Evolutionary conservation across 352 stramenopile species (phyloP), one percentile per base, ranked within the genome.

Genomic region (Phytophthora tentaculata): DNA sequence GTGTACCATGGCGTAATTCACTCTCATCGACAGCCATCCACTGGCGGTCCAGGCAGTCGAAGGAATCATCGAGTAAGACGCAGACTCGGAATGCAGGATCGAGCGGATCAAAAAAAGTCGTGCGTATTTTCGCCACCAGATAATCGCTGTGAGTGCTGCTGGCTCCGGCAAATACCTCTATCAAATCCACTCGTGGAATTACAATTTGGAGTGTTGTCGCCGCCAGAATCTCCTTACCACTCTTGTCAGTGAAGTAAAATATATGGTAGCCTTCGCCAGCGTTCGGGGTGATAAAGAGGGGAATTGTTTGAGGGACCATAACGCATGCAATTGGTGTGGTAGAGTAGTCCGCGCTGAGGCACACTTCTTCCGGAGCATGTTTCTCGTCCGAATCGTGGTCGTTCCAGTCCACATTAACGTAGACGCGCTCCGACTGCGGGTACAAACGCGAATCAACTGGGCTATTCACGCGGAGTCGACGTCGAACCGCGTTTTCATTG

Each of bases 361-460:
- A 89, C 22, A 87, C 28, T 22, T 83, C 61, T 26, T 74, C 59
- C 22, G 53, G 49, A 24, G 26, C 1, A 35, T 58, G 41, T 19
- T 75, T 43, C 8, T 66, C 48, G 6, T 66, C 19, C 5, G 16
- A 41, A 16, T 57, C 29, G 13, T 54, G 8, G 22, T 70, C 52
- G n/a, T n/a, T n/a, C 64, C 73, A 80, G 17, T 71, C 57, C 56
- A 81, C 24, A 52, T 90, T 71, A 5, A 90, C 54, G 41, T 88
- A 81, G 1, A 91, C 29, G 0, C 80, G 73, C 28, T 87, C 67
- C 1, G 72, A 76, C 1, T 48, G 19, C 8, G 80, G 74, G 26
- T 89, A 81, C 12, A 83, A 29, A 16, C 68, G 58, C 0, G 64
- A 48, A 1, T 51, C 17, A 7, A 56, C 53, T 0, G 81, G 83